Conservation (phyloP, 768 basidiomycete species). For the Phylloporus rhodoxanthus region DNA sequence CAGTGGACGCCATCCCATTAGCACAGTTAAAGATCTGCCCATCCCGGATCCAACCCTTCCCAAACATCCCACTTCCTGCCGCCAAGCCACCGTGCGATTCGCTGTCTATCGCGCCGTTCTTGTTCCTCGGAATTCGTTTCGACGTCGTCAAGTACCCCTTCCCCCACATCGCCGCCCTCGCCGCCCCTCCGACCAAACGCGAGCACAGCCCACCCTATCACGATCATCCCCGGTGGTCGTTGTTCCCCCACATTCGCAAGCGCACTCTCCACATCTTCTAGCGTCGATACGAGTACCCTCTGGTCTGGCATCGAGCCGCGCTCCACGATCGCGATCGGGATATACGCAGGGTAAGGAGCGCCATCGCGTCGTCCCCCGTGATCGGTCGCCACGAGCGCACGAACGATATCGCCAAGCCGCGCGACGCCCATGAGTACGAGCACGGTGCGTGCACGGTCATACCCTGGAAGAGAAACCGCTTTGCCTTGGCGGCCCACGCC, state of each 20-base stretch:
- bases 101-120: conserved; percentile 29
- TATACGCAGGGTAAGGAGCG: conserved; percentile 59
- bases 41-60: conserved; percentile 54
- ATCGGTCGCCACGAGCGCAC: conserved; percentile 41
- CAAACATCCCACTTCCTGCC: conserved; percentile 51
- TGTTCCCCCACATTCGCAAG: conserved; percentile 77
- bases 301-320: conserved; percentile 94
- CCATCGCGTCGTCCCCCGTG: conserved; percentile 44
- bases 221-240: conserved; percentile 92
- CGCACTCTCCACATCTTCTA: conserved; percentile 63
- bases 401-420: conserved; percentile 64
- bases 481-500: conserved; percentile 88
- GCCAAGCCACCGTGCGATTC: conserved; percentile 57
- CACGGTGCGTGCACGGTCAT: conserved; percentile 74
- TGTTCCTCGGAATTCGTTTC: conserved; percentile 24
- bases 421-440: conserved; percentile 96
- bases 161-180: conserved; percentile 50
- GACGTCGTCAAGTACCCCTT: conserved; percentile 62
- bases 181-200: conserved; percentile 40
- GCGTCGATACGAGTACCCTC: conserved; percentile 71
- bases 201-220: conserved; percentile 88
- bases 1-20: background rate
- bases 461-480: conserved; percentile 78
- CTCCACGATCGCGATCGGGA: conserved; percentile 91
- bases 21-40: conserved; percentile 25